These are phyloP conservation scores for Isochrysis galbana DNA, from an alignment of 78 protist genomes.

Conservation along the genomic window DNA sequence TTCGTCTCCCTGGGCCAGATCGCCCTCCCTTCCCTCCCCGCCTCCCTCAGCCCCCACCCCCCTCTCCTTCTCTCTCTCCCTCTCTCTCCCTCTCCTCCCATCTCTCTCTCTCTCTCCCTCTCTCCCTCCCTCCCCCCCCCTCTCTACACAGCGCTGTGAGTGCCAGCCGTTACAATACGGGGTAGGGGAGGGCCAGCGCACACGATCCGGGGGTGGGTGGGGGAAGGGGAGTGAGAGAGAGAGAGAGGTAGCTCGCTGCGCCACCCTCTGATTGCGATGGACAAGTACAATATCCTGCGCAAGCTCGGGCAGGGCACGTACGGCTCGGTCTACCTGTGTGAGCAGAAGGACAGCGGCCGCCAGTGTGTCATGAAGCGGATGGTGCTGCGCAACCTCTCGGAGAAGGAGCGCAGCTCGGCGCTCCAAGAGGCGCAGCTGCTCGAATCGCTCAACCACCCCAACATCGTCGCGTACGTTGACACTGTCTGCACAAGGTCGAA, in stretches of 20 bases:
- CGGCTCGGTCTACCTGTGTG: constrained; percentile 10
- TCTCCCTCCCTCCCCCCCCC: no score
- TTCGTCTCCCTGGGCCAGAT: no score
- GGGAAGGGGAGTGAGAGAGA: no score
- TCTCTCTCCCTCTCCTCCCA: no score
- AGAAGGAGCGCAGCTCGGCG: neutral
- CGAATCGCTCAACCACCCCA: neutral
- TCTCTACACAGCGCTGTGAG: no score
- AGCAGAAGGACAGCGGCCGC: neutral
- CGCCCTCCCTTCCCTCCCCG: no score
- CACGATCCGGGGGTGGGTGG: no score
- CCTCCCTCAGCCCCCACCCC: no score
- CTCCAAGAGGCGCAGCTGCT: constrained; percentile 19
- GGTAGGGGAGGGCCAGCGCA: neutral
- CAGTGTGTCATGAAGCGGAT: neutral
- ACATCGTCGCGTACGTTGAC: constrained; percentile 25
- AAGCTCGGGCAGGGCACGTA: constrained; percentile 7
- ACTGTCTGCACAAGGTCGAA: neutral
- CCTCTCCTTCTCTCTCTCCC: no score
- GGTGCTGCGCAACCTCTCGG: neutral
- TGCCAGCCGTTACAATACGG: no score
- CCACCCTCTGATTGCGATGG: neutral
- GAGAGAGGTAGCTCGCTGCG: no score
- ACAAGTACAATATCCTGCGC: neutral
- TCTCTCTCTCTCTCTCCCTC: no score